Base-by-base conservation (phyloP, 2,329 filamentous ascomycete genomes). In the Aspergillus hortae region DNA sequence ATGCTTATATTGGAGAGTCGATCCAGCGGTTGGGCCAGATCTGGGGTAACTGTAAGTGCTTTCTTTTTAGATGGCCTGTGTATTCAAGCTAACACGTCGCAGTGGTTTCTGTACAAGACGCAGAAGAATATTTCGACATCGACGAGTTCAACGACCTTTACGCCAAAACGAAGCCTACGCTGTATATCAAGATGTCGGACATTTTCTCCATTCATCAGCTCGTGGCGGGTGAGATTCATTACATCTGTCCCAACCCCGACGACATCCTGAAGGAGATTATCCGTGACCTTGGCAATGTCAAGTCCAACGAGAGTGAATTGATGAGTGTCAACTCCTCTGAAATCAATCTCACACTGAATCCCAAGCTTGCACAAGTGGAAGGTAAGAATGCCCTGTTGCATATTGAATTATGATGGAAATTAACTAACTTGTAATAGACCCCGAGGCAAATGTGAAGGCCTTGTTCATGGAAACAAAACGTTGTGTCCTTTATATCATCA, bases 131-230 rank as follows among this genome's bases (percentile, higher is more conserved):
- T 21, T 99, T 97, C 67, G 92, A 97, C 70, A 96, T 99, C 68
- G 94, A 99, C 67, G 94, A 97, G 69, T 99, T 94, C 82, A 97
- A 96, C 68, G 94, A 99, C 66, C 81, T 99, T 6, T 97, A 97
- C 67, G 89, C 92, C 51, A 92, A 95, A 70, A 94, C 91, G 58
- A 96, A 96, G 72, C 94, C 94, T 6, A 97, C 92, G 0, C 80
- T 99, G n/a, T 99, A 97, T 76, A 96, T 99, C 77, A 99, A 99
- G 76, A 92, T 99, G 83, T 84, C 89, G 14, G 94, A 99, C 69
- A 92, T 99, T 52, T 97, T 99, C 69, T 89, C 92, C 45, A 92
- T 99, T 53, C 95, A 99, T 73, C 90, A 87, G 57, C 80, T 97
- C 19, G 82, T 97, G 49, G 86, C 90, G 3, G 80, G 86, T 21